Conservation (phyloP, 2,329 filamentous ascomycete species). For the Pseudogymnoascus sp. region DNA sequence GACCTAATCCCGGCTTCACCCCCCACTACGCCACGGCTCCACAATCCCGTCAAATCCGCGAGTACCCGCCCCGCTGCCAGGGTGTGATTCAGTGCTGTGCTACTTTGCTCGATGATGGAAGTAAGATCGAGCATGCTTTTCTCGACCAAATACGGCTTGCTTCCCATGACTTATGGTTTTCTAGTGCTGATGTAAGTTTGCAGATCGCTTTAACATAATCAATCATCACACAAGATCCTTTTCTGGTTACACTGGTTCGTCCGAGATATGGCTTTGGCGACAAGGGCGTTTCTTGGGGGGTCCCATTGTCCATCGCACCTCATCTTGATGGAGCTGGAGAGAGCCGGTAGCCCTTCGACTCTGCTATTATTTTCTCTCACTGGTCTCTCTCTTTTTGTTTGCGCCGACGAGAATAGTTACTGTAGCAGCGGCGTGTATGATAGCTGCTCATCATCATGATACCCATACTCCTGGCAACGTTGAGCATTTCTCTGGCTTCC, state of each 20-base stretch:
- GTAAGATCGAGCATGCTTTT: not conserved
- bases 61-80: not conserved
- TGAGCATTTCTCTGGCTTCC: not conserved
- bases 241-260: not conserved
- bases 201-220: not conserved
- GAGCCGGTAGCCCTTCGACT: not conserved
- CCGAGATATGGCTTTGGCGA: not conserved
- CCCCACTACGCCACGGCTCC: not conserved
- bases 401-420: not conserved
- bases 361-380: not conserved
- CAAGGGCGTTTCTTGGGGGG: no score
- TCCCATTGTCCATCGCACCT: not conserved
- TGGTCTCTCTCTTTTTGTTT: not conserved
- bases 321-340: not conserved
- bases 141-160: not conserved
- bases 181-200: constrained; percentile 8
- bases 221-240: not conserved
- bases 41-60: not conserved
- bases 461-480: not conserved
- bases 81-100: not conserved
- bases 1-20: not conserved
- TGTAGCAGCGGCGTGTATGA: not conserved
- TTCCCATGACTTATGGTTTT: not conserved
- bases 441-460: not conserved
- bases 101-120: not conserved